Conservation (phyloP, 2,329 filamentous ascomycete species). For the Sarocladium kiliense region DNA sequence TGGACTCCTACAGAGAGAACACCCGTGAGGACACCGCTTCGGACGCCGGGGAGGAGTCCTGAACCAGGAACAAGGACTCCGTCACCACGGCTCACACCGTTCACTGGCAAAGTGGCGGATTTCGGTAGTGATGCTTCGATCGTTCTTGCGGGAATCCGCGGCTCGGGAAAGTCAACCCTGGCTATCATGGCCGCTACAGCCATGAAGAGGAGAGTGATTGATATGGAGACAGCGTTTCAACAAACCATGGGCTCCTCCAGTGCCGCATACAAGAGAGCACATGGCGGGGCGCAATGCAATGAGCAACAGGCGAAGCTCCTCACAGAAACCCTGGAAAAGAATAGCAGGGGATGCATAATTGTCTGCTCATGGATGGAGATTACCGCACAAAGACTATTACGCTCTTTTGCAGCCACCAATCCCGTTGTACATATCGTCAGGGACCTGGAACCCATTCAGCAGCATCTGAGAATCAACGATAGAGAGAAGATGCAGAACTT, state of each 20-base stretch:
- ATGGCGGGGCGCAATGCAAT: slow-evolving; percentile 59
- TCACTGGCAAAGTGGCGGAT: slow-evolving; percentile 23
- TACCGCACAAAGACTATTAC: slow-evolving; percentile 53
- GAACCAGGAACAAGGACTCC: slow-evolving; percentile 2
- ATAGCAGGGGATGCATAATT: slow-evolving; percentile 59
- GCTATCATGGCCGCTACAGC: slow-evolving; percentile 71
- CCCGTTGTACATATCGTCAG: slow-evolving; percentile 68
- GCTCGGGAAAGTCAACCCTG: slow-evolving; percentile 70
- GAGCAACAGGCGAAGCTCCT: slow-evolving; percentile 58
- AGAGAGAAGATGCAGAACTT: slow-evolving; percentile 52
- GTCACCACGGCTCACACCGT: slow-evolving; percentile 10
- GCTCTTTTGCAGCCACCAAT: slow-evolving; percentile 57
- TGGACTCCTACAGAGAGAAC: background rate
- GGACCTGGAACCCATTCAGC: slow-evolving; percentile 58
- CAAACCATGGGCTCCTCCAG: slow-evolving; percentile 58
- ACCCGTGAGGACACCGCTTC: background rate
- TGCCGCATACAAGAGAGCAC: slow-evolving; percentile 55
- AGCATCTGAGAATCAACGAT: slow-evolving; percentile 54
- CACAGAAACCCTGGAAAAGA: slow-evolving; percentile 51
- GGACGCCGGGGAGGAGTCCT: slow-evolving; percentile 2
- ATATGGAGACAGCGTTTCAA: slow-evolving; percentile 64
- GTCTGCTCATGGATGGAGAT: slow-evolving; percentile 69
- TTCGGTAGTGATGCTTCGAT: slow-evolving; percentile 64
- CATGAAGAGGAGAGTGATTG: slow-evolving; percentile 62
- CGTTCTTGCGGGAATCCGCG: slow-evolving; percentile 66